Base-by-base conservation (phyloP, 2,329 filamentous ascomycete species). In the Aspergillus brunneoviolaceus region DNA sequence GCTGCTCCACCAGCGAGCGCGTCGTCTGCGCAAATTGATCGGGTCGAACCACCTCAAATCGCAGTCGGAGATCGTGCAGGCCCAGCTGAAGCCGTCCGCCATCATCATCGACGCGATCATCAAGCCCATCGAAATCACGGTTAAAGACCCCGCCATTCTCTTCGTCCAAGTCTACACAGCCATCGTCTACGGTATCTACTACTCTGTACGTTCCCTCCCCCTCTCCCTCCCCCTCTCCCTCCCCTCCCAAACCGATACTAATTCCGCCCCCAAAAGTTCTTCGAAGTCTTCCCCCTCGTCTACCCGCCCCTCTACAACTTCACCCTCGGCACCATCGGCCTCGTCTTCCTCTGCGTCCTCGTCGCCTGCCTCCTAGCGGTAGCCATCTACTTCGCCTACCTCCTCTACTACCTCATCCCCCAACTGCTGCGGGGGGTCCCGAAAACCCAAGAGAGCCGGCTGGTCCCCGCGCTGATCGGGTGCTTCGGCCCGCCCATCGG, bases 281-380 rank as follows among this genome's bases (percentile, higher is more conserved):
- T 89, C 69, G 86, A 88, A 67, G 83, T 83, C 16, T 88, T 89
- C 71, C 85, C 86, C 2, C 75, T 87, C 19, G 84, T 88, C 49
- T 89, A 85, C 69, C 78, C 80, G 3, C 79, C 78, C 25, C 77
- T 81, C 64, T 89, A 89, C 73, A 73, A 76, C 68, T 86, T 89
- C 80, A 82, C 78, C 60, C 71, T 83, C 7, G 85, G 85, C 48
- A 70, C 85, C 64, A 76, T 84, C 65, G 84, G 85, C 42, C 77
- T 87, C 19, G 80, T 85, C 47, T 88, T 88, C 75, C 75, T 85
- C 51, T 83, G 81, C 63, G 80, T 87, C 65, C 75, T 85, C 21
- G 79, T 87, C n/a, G 79, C 81, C n/a, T 84, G 81, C 66, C 54
- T 84, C 10, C 69, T 87, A 60, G 84, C 82, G 57, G 75, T 84